Percentiles rank a stretch among this genome's conserved stretches.
Conservation (phyloP, 768 basidiomycete genomes). For the Amanita exitialis region DNA sequence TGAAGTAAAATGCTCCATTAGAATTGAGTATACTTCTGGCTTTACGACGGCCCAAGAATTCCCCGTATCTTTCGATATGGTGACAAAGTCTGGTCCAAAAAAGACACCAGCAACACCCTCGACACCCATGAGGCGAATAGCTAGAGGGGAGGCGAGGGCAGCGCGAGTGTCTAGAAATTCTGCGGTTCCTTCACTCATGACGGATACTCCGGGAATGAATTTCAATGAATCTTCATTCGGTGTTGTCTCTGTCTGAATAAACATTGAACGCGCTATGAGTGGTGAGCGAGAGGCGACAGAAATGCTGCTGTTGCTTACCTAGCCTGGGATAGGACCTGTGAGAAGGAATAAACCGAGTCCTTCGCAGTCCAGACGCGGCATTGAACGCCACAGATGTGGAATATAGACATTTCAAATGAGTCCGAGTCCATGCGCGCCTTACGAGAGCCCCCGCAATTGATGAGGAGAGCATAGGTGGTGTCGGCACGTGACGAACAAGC, state of each 20-base stretch:
- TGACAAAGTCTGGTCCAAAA: conserved; percentile 98
- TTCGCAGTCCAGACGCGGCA: neutral
- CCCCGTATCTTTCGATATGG: conserved; percentile 85
- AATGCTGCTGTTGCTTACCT: neutral
- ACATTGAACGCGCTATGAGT: conserved; percentile 73
- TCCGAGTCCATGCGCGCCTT: neutral
- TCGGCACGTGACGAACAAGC: neutral
- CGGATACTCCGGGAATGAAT: conserved; percentile 88
- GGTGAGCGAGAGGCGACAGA: neutral
- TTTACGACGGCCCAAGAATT: conserved; percentile 85
- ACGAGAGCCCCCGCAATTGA: neutral
- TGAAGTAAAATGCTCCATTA: conserved; percentile 98
- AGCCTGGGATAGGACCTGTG: neutral
- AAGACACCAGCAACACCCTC: conserved; percentile 86
- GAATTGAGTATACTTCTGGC: conserved; percentile 89
- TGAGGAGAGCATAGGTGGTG: neutral
- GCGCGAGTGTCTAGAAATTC: conserved; percentile 90
- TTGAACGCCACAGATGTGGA: neutral
- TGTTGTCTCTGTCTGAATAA: conserved; percentile 96
- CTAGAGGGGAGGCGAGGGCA: conserved; percentile 88
- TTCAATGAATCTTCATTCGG: conserved; percentile 97
- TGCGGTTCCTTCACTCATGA: conserved; percentile 83
- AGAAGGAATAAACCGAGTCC: neutral
- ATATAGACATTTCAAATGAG: neutral
- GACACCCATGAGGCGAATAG: conserved; percentile 88